Base-by-base conservation (phyloP, 805 yeast species). In the Candida sonorensis region DNA sequence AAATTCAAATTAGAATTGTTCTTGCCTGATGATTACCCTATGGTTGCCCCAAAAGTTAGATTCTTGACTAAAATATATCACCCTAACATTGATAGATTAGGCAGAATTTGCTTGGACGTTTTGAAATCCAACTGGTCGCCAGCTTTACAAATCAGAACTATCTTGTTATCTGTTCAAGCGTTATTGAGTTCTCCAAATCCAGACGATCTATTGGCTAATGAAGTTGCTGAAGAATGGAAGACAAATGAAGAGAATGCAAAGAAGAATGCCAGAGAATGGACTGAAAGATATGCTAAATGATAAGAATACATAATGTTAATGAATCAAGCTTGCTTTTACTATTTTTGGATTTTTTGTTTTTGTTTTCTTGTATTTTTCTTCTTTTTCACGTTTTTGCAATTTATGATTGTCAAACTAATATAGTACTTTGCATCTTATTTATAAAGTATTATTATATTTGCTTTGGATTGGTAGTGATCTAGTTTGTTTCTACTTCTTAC, bases 81-180 rank as follows among this genome's bases (percentile, higher is more conserved):
- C 53, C 98, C 95, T 26, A 92, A 92, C 58, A 92, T 92, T 46
- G 98, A 92, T 55, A 75, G 92, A 55, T 67, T 92, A 42, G 98
- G 98, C 7, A 71, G 98, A 43, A 90, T 92, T 48, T 92, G 98
- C 62, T 70, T 92, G 31, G 97, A 92, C 55, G 97, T 92, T 26
- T 68, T 92, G 54, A 92, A 90, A 62, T 72, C 84, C 48, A 88
- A 90, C 61, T 92, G 98, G 98, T 83, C 95, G 8, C 97, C 98
- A 4, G 98, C 98, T 0, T 67, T 90, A 38, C 97, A 92, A 57
- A 92, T 92, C 42, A 72, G 97, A 58, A 92, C 97, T 7, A 81
- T 92, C 16, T 64, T 92, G 40, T 66, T 92, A 35, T 84, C 95
- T 8, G 81, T 92, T 37, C 98, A 92, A 61, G 97, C 97, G 0